Evolutionary conservation across 2,329 filamentous ascomycete species (phyloP), one percentile per base, ranked within the genome.

Genomic region (Aspergillus udagawae): DNA sequence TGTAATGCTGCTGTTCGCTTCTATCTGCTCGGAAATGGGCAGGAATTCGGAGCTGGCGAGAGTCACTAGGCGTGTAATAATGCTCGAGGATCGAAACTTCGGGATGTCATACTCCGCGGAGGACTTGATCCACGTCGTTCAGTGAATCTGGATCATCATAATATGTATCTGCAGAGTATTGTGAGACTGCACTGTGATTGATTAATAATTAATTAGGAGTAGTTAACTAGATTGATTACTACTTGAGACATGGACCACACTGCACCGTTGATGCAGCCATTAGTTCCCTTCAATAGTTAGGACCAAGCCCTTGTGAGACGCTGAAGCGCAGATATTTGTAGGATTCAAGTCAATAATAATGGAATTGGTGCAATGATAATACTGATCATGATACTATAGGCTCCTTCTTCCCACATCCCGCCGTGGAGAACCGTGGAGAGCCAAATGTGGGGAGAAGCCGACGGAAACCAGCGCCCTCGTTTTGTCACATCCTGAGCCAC

Each of bases 401-500:
- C 10, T 35, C 17, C 32, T 21, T 44, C 20, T 44, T 47, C 44
- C 44, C 44, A 47, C 44, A 27, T 47, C 44, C 44, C 21, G 44
- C 14, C 23, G 44, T 47, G 44, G 44, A 47, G 44, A 47, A 47
- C 44, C 44, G 44, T 14, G 44, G 44, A 47, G 44, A 27, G 44
- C 5, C 23, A 27, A 47, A 27, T 51, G 55, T 57, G 55, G 51
- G 55, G 51, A 50, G 38, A 7, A 25, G 27, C 38, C 51, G 51
- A 53, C 54, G 51, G 49, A 49, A 25, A 25, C 6, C 27, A 35
- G 27, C 25, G 25, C 21, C n/a, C 21, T 44, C n/a, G 14, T 51
- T 42, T 32, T 10, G 25, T 27, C 23, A 47, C 44, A 27, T 47
- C 20, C 20, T 47, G 47, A 52, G 48, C 54, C 60, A 61, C 58